Percentiles rank a stretch among this genome's conserved stretches.
These are phyloP conservation scores for Diplodia scrobiculata DNA, from an alignment of 2,329 filamentous ascomycete genomes.

Conservation along the genomic window DNA sequence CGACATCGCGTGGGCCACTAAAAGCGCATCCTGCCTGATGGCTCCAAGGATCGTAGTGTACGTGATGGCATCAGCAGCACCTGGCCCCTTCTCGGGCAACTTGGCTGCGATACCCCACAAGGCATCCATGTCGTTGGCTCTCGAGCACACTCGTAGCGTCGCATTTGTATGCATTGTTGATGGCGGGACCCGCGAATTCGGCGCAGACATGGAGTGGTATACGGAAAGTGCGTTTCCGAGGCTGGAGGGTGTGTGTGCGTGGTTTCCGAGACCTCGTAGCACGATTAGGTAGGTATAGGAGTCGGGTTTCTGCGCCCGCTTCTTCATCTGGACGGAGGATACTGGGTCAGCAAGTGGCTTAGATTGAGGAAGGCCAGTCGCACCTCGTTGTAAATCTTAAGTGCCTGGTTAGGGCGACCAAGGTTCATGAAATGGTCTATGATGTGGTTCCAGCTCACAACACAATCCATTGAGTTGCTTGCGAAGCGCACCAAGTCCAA, in stretches of 20 bases:
- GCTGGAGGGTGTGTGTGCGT: constrained; percentile 59
- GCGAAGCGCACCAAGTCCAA: constrained; percentile 67
- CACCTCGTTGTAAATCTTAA: constrained; percentile 89
- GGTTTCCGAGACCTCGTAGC: constrained; percentile 70
- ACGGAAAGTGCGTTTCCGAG: constrained; percentile 71
- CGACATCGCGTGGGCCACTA: neutral
- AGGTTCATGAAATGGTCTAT: constrained; percentile 70
- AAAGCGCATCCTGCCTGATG: constrained; percentile 55
- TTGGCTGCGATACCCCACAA: constrained; percentile 76
- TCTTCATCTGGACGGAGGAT: constrained; percentile 75
- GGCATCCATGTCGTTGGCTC: constrained; percentile 73
- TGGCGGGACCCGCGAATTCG: constrained; percentile 65
- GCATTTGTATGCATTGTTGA: constrained; percentile 86
- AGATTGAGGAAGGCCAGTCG: constrained; percentile 31
- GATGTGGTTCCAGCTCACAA: constrained; percentile 85
- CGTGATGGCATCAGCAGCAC: constrained; percentile 69
- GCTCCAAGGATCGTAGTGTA: constrained; percentile 84
- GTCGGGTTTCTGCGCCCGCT: constrained; percentile 78
- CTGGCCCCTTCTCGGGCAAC: constrained; percentile 64
- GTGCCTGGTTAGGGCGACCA: constrained; percentile 62
- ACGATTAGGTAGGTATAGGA: constrained; percentile 81
- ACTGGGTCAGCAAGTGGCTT: constrained; percentile 26
- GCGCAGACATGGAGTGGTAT: constrained; percentile 72
- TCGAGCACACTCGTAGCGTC: constrained; percentile 77
- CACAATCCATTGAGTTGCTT: constrained; percentile 63